phyloP scores from a whole-genome alignment of 129 eudicot genomes.

The Chrysanthemum makinoi region DNA sequence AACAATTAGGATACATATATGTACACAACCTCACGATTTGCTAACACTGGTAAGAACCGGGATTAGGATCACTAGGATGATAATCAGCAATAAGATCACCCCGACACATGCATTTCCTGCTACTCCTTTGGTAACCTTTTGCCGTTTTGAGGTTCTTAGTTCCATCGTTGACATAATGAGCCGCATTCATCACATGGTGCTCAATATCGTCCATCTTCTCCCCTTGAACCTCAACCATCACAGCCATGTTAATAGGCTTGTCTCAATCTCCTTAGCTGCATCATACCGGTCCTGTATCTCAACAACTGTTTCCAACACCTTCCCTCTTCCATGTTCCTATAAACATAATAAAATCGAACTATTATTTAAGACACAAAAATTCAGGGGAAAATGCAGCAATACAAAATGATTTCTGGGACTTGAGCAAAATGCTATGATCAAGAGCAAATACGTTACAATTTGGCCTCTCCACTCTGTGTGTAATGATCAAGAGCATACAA shows the following conservation, averaged over 20 bases:
- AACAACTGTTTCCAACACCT: conserved; percentile 83
- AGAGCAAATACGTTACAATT: too few species aligned
- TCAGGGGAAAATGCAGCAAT: background rate
- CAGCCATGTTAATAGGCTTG: conserved; percentile 82
- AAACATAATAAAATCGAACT: background rate
- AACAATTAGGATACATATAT: too few species aligned
- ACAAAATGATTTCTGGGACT: background rate
- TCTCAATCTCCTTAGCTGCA: conserved; percentile 90
- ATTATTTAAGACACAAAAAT: background rate
- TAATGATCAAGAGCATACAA: too few species aligned
- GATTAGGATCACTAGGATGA: conserved; percentile 59
- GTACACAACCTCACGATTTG: conserved; percentile 37
- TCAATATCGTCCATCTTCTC: conserved; percentile 95
- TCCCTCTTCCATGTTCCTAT: conserved; percentile 56
- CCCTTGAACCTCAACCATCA: conserved; percentile 95
- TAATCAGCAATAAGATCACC: conserved; percentile 54
- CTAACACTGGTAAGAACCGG: conserved; percentile 65
- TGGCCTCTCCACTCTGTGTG: too few species aligned
- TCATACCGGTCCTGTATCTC: conserved; percentile 94
- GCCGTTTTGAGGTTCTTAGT: conserved; percentile 72
- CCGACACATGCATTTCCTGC: conserved; percentile 77
- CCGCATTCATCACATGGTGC: conserved; percentile 88
- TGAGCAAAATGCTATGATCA: too few species aligned
- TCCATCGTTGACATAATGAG: conserved; percentile 70
- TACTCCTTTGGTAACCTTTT: conserved; percentile 65